A percentile compares a stretch with the other conserved stretches of the same genome.
phyloP scores from a whole-genome alignment of 2,329 filamentous ascomycete genomes.

The Aspergillus proliferans region DNA sequence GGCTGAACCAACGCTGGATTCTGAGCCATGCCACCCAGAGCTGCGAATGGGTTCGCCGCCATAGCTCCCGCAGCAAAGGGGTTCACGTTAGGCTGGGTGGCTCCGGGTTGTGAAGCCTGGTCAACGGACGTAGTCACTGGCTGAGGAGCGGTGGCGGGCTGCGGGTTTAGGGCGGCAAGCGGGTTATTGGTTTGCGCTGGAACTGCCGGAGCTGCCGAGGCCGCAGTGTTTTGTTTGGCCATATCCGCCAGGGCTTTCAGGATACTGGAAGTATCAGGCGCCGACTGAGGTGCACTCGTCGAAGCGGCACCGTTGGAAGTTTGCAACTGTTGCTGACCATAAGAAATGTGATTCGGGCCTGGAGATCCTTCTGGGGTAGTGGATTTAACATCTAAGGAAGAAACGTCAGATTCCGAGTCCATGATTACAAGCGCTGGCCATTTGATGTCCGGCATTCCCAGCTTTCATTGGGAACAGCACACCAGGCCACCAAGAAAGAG shows the following conservation, averaged over 20 bases:
- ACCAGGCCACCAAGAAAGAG: too few relatives aligned
- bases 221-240: slow-evolving; percentile 63
- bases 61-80: slow-evolving; percentile 42
- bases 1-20: slow-evolving; percentile 31
- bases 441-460: background rate
- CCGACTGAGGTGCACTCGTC: slow-evolving; percentile 21
- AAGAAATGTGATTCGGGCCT: slow-evolving; percentile 37
- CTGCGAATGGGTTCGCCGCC: slow-evolving; percentile 43
- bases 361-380: slow-evolving; percentile 61
- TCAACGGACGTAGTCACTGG: slow-evolving; percentile 41
- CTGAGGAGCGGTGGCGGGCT: slow-evolving; percentile 36
- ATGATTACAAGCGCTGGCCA: background rate
- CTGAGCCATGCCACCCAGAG: slow-evolving; percentile 35
- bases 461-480: too few relatives aligned
- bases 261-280: slow-evolving; percentile 59
- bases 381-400: slow-evolving; percentile 51
- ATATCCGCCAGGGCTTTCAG: slow-evolving; percentile 75
- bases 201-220: slow-evolving; percentile 35
- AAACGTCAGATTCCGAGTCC: slow-evolving; percentile 22
- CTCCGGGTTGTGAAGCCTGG: slow-evolving; percentile 34
- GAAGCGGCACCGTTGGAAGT: slow-evolving; percentile 18
- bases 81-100: slow-evolving; percentile 55
- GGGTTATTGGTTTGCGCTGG: slow-evolving; percentile 34
- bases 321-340: slow-evolving; percentile 28
- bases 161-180: slow-evolving; percentile 46